Conservation (phyloP, 73 alveolate genomes). For the Paraurostyla sp. region DNA sequence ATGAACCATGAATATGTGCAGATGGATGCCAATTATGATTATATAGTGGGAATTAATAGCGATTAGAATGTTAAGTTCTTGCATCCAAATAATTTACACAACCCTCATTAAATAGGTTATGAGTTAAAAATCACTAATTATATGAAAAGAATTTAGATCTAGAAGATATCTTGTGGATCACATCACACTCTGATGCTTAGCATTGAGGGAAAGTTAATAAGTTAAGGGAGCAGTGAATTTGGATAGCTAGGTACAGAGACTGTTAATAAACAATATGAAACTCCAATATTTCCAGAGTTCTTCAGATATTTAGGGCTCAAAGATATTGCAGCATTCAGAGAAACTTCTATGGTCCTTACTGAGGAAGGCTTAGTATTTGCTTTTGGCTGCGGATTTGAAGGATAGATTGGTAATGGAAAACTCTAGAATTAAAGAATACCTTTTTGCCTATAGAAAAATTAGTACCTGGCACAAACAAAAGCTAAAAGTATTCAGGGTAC, state of each 20-base stretch:
- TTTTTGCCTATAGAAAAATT: constrained; percentile 10
- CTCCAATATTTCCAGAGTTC: constrained; percentile 8
- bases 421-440: not conserved
- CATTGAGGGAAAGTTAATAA: not conserved
- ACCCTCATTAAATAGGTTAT: not conserved
- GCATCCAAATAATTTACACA: not conserved
- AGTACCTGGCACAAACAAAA: not conserved
- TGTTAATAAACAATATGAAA: not conserved
- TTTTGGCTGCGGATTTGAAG: constrained; percentile 48
- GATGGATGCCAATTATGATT: constrained; percentile 6
- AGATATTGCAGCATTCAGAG: constrained; percentile 26
- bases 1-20: constrained; percentile 15
- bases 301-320: not conserved
- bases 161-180: constrained; percentile 36
- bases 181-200: constrained; percentile 34
- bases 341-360: constrained; percentile 33
- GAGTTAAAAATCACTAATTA: constrained; percentile 5
- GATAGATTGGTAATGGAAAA: constrained; percentile 38
- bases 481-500: constrained; percentile 5
- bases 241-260: constrained; percentile 39
- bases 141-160: not conserved
- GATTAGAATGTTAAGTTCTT: constrained; percentile 5
- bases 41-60: not conserved
- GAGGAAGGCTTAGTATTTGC: constrained; percentile 29
- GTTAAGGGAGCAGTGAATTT: constrained; percentile 4